These are phyloP conservation scores for Marasmius oreades DNA, from an alignment of 1,284 basidiomycete genomes.

Conservation along the genomic window DNA sequence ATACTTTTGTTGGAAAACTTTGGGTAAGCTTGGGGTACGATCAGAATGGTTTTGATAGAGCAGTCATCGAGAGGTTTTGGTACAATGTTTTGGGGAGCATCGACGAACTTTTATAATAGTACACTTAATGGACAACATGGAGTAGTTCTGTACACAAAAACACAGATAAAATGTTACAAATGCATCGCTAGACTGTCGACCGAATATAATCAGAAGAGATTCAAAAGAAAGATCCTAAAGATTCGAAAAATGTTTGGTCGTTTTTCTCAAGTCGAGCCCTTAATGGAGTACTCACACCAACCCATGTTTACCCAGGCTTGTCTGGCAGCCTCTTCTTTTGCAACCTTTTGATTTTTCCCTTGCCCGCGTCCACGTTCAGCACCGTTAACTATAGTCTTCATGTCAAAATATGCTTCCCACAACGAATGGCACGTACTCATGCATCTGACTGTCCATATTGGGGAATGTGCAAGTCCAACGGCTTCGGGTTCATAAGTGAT, in stretches of 20 bases:
- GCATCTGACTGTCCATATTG: constrained; percentile 45
- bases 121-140: background rate
- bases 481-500: constrained; percentile 41
- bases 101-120: constrained; percentile 32
- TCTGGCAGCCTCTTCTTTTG: background rate
- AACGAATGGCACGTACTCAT: background rate
- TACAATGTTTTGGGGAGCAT: constrained; percentile 45
- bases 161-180: too few relatives aligned
- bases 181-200: too few relatives aligned
- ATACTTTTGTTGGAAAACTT: constrained; percentile 68
- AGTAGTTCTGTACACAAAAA: background rate
- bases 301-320: background rate
- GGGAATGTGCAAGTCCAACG: constrained; percentile 47
- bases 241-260: background rate
- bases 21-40: constrained; percentile 79
- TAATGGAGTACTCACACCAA: background rate
- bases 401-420: too few relatives aligned
- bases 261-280: background rate
- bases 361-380: background rate
- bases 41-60: constrained; percentile 62
- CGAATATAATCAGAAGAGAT: too few relatives aligned
- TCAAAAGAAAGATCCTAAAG: background rate
- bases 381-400: background rate
- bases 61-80: constrained; percentile 57
- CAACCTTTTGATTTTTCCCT: background rate